Base-by-base conservation (phyloP, 106 monocot species). In the Narthecium ossifragum region DNA sequence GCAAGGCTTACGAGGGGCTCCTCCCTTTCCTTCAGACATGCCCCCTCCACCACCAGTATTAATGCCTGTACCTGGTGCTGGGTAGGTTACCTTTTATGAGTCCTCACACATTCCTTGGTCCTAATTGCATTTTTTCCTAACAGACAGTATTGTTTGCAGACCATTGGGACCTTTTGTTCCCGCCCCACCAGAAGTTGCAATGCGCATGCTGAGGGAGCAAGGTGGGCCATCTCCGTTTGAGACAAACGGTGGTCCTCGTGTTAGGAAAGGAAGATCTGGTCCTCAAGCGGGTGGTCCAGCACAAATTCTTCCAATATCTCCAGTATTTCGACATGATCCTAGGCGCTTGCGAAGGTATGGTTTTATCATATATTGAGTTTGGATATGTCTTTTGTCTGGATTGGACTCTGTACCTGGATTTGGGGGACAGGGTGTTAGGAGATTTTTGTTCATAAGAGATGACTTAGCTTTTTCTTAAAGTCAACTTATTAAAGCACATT, bases 1-100 rank as follows among this genome's bases (percentile, higher is more conserved):
- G 28, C 79, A 74, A 71, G 79, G 82, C 2, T 62, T 89, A 58
- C 78, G 59, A 61, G 88, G 82, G 28, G 72, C 69, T 63, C 67
- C 79, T 64, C 68, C 85, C 8, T 87, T 87, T 63, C 68, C 88
- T 51, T 57, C 84, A 28, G 90, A 96, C 62, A 69, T 90, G 5
- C 75, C 90, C 1, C 70, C 70, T 49, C 89, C 85, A 24, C 92
- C 92, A 8, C 85, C 81, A 41, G 70, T 99, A 37, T 70, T 99
- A 63, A 88, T 99, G 98, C 98, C 98, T 53, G 87, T 99, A 27
- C 87, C 98, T 47, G 98, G 98, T 59, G 98, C 90, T 33, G 91
- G 98, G 98, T 99, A 87, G 2, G 73, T 52, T 21, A 48, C 11
- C 21, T 17, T 13, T 43, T 43, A 1, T 17, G 43, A 13, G 4